These are phyloP conservation scores for Puccinia sorghi DNA, from an alignment of 1,284 basidiomycete species.

Conservation along the genomic window DNA sequence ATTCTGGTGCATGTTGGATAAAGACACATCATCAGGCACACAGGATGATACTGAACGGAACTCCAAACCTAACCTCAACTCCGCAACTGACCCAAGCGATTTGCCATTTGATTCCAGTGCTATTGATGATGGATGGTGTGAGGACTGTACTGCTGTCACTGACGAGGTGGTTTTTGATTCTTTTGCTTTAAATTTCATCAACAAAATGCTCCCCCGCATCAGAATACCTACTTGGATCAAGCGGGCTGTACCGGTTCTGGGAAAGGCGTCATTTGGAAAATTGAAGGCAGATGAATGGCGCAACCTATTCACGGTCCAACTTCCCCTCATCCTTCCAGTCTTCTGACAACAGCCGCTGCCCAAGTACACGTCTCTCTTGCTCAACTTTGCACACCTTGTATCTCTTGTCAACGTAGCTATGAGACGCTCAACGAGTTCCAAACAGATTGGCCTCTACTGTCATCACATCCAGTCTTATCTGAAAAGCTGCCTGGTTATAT, in stretches of 20 bases:
- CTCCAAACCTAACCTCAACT: too few relatives aligned
- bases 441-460: conserved; percentile 19
- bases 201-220: conserved; percentile 11
- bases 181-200: not conserved
- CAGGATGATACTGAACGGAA: not conserved
- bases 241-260: conserved; percentile 38
- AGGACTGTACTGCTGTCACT: conserved; percentile 5
- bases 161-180: conserved; percentile 36
- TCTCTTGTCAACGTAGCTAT: conserved; percentile 28
- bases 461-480: conserved; percentile 20
- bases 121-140: conserved; percentile 18
- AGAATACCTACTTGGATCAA: conserved; percentile 43
- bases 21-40: not conserved
- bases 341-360: conserved; percentile 10
- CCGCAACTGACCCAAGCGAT: not conserved
- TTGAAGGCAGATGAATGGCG: conserved; percentile 53
- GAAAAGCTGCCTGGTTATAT: conserved; percentile 11
- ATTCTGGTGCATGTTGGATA: conserved; percentile 27
- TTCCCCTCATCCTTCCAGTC: conserved; percentile 25
- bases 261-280: conserved; percentile 38
- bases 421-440: conserved; percentile 6
- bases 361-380: conserved; percentile 5
- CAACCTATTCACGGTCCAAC: not conserved
- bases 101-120: not conserved
- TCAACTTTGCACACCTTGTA: conserved; percentile 39